Evolutionary conservation across 768 basidiomycete species (phyloP), one percentile per base, ranked within the genome.

Genomic region (Pleurotus pulmonarius): DNA sequence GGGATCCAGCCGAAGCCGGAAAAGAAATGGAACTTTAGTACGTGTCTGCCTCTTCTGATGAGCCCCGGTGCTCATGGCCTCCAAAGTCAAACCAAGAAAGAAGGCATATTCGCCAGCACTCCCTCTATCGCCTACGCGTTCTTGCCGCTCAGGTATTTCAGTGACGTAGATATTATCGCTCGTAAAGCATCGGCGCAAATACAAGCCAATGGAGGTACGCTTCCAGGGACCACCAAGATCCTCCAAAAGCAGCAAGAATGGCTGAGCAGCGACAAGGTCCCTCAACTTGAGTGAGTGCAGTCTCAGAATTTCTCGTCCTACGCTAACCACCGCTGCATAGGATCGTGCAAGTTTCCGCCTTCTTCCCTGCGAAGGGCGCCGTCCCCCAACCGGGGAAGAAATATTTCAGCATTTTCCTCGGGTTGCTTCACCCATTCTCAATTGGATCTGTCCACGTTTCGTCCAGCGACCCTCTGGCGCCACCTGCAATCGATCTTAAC

Each of bases 401-500:
- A 25, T 69, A 69, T 46, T 43, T 52, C 46, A 53, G 64, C 5
- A 24, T 69, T 12, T 49, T 61, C 25, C 46, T 58, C n/a, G 57
- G 52, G 12, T 58, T 70, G 6, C 65, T 72, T 56, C 74, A 73
- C 58, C 69, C 74, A 5, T 61, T 73, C 51, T 73, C 74, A 18
- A 66, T 74, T 18, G 79, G 78, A 11, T 63, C 65, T 3, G 69
- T 80, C 49, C 69, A 74, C 44, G 70, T 78, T 60, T 72, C 65
- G 37, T 74, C 75, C 4, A 66, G 69, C 15, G 65, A 73, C 58
- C 68, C 76, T 5, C 73, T 76, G 57, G 64, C 66, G 11, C 45
- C 66, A 22, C 80, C 81, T 0, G 55, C 59, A 3, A 79, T 83
- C 60, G 74, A 82, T 61, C 75, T 76, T 3, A 66, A 72, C 49